Evolutionary conservation across 306 rosid species (phyloP), one percentile per base, ranked within the genome.

Genomic region (Ziziphus jujuba): DNA sequence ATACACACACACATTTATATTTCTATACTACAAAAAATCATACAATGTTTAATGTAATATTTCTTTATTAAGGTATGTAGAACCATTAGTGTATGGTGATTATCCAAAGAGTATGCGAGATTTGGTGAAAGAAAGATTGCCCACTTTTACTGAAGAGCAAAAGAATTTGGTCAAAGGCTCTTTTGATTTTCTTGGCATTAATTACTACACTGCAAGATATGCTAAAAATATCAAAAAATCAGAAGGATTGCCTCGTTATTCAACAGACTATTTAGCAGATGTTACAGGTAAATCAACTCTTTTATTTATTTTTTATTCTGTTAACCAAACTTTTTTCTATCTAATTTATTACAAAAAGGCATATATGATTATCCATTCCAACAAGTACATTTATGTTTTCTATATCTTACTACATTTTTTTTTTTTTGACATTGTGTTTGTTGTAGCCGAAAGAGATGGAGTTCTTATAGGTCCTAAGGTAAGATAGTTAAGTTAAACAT

Each of bases 141-240:
- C 75, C 3, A 9, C 5, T 4, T 72, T 78, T 13, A 61, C 78
- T 0, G 12, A 34, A 3, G 24, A 72, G 28, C 74, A 77, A 66
- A 67, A 38, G 56, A 34, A 13, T 1, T 24, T 67, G 54, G 33
- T 72, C 5, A 67, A 67, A 16, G 71, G 75, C 2, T 50, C 82
- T 11, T 72, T 66, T 0, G 78, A 67, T 31, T 72, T 77, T 35
- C 61, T 77, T 36, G 82, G 71, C 15, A 49, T 77, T 50, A 77
- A 77, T 62, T 77, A 77, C 25, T 77, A 77, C 19, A 72, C 78
- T 5, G 35, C 75, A 0, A 59, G 70, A 60, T 77, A 61, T 59
- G 78, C 61, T 24, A 31, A 9, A 13, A 65, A 36, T 8, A 21
- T 38, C 0, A 21, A n/a, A 7, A 54, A n/a, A 50, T 3, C 38